phyloP scores from a whole-genome alignment of 306 rosid genomes.

The Rosa chinensis region DNA sequence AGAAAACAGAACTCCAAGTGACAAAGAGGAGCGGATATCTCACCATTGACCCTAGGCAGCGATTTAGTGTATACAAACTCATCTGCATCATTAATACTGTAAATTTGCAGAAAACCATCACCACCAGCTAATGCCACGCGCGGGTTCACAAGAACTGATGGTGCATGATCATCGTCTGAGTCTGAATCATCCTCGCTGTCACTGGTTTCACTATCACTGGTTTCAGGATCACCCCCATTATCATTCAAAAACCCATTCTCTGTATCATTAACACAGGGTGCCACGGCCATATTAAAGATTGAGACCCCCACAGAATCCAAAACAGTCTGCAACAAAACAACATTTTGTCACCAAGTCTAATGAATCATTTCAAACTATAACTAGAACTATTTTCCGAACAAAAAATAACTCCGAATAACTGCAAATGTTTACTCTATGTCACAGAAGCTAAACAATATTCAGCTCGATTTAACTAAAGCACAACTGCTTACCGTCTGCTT shows the following conservation, averaged over 20 bases:
- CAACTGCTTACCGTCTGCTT: conserved; percentile 59
- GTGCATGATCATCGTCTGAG: conserved; percentile 29
- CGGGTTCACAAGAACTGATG: conserved; percentile 34
- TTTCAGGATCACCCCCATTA: conserved; percentile 13
- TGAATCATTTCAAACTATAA: background rate
- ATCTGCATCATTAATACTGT: conserved; percentile 51
- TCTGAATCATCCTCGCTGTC: conserved; percentile 67
- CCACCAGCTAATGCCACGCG: conserved; percentile 70
- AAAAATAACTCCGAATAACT: background rate
- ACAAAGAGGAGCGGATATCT: conserved; percentile 35
- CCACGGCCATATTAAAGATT: conserved; percentile 88
- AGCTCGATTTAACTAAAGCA: background rate
- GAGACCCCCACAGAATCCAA: conserved; percentile 66
- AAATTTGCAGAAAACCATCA: conserved; percentile 76
- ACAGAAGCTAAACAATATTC: background rate
- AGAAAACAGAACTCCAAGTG: background rate
- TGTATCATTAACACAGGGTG: conserved; percentile 32
- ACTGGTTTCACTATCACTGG: conserved; percentile 41
- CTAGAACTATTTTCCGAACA: background rate
- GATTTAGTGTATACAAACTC: conserved; percentile 63
- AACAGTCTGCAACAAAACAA: conserved; percentile 49
- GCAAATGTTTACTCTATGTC: background rate
- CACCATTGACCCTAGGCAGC: conserved; percentile 85
- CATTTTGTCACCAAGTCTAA: background rate
- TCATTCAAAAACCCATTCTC: conserved; percentile 47